A percentile compares a stretch with the other conserved stretches of the same genome.
phyloP scores from a whole-genome alignment of 495 filamentous ascomycete genomes.

The Neurospora discreta region DNA sequence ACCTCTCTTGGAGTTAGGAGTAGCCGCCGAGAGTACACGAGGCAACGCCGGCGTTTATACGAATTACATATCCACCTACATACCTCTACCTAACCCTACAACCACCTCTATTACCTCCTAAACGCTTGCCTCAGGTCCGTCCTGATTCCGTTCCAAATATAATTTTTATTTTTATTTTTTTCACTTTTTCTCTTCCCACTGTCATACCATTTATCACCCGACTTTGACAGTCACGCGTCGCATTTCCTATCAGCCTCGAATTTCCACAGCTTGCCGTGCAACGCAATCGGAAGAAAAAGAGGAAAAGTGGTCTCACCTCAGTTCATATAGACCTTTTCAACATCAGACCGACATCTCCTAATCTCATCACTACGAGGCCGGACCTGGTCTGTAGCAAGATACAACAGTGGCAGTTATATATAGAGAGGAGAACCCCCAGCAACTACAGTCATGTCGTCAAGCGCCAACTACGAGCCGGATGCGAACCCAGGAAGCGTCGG shows the following conservation, averaged over 20 bases:
- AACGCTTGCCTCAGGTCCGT: too few relatives aligned
- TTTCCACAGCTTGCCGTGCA: neutral
- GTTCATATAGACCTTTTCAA: neutral
- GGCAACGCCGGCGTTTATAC: neutral
- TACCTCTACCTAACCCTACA: neutral
- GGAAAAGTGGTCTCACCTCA: neutral
- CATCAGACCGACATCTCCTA: neutral
- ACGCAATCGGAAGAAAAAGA: neutral
- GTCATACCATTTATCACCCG: neutral
- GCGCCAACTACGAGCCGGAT: constrained; percentile 9
- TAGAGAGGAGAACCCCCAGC: neutral
- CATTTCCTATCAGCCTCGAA: neutral
- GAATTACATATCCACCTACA: neutral
- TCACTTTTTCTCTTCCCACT: neutral
- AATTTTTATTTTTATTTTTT: too few relatives aligned
- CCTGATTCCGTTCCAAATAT: too few relatives aligned
- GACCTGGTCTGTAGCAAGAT: neutral
- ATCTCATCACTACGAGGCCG: neutral
- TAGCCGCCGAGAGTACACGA: neutral
- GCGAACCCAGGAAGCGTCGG: neutral
- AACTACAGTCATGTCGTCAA: neutral
- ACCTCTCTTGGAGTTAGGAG: neutral
- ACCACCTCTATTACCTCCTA: neutral
- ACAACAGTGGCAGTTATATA: neutral
- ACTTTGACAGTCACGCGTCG: neutral